Evolutionary conservation across 129 eudicot genomes (phyloP), one percentile per base, ranked within the genome.

Genomic region (Mikania micrantha): DNA sequence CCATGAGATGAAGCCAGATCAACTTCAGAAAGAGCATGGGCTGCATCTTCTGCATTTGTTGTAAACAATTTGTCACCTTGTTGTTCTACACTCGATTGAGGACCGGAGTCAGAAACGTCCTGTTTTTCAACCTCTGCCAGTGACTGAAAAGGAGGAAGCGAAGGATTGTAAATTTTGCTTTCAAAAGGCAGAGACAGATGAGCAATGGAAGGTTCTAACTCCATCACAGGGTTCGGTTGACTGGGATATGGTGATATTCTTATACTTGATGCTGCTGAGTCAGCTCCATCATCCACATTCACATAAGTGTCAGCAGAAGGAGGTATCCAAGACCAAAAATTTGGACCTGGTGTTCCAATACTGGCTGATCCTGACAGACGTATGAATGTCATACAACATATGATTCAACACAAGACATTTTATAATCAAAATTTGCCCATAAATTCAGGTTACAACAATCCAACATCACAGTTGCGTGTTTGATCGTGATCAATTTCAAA

Each of bases 301-400:
- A 27, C 65, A 74, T 27, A 45, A 4, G 41, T 11, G 25, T 41
- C 56, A n/a, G 38, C 65, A 80, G 97, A 67, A 80, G 97, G 94
- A 41, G 98, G 98, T 17, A 80, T 69, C 98, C 98, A 92, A 7
- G 96, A 79, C 98, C 98, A 92, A 78, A 92, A 92, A 61, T 60
- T 71, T 68, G 98, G 96, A 67, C 98, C 98, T 15, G 98, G 98
- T 38, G 95, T 78, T 61, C 67, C 85, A 16, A 24, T 80, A 61
- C 45, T 42, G 5, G 72, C 56, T 27, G 66, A 64, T 36, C 76
- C 82, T 42, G 87, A 70, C 21, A 49, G 35, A 64, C 69, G 28
- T 13, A 66, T 13, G 27, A 32, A 41, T 12, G n/a, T 56, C 38
- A 67, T 34, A 32, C 45, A 27, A 28, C 20, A 13, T 15, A 13